Conservation (phyloP, 805 yeast species). For the Tanozyma kutaoensis region DNA sequence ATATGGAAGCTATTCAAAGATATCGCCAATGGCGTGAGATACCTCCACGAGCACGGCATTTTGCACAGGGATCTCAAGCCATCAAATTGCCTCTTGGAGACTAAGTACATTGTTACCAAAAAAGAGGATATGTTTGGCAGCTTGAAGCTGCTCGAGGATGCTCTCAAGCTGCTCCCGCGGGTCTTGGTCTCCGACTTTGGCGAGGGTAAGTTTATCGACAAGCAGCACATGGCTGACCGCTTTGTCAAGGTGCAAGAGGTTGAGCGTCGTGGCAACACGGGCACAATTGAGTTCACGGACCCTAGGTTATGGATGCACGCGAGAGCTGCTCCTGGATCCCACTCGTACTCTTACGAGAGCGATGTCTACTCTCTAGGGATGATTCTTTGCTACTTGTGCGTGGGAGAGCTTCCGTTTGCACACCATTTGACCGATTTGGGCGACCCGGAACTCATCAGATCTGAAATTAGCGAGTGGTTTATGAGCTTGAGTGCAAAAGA, state of each 20-base stretch:
- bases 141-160: slow-evolving; percentile 5
- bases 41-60: slow-evolving; percentile 60
- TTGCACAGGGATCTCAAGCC: slow-evolving; percentile 88
- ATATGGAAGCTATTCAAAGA: slow-evolving; percentile 59
- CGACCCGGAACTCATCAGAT: too few species aligned
- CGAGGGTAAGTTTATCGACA: slow-evolving; percentile 70
- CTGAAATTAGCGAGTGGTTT: too few species aligned
- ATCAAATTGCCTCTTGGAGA: slow-evolving; percentile 62
- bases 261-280: slow-evolving; percentile 71
- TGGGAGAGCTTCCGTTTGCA: slow-evolving; percentile 51
- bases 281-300: slow-evolving; percentile 79
- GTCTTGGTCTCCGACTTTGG: slow-evolving; percentile 82
- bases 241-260: slow-evolving; percentile 15
- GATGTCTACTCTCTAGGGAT: slow-evolving; percentile 79
- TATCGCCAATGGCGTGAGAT: slow-evolving; percentile 54
- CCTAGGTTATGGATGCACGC: slow-evolving; percentile 53
- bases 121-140: not conserved
- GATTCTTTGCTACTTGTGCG: slow-evolving; percentile 65
- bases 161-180: slow-evolving; percentile 35
- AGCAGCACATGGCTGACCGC: slow-evolving; percentile 9
- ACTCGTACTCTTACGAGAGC: slow-evolving; percentile 55
- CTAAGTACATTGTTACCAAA: slow-evolving; percentile 7
- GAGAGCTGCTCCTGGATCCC: too few species aligned
- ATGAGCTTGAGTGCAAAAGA: too few species aligned
- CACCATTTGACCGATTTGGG: slow-evolving; percentile 1